A percentile compares a stretch with the other conserved stretches of the same genome.
Evolutionary conservation across 805 yeast species (phyloP).

Genomic region (Isabelozyma heimii): DNA sequence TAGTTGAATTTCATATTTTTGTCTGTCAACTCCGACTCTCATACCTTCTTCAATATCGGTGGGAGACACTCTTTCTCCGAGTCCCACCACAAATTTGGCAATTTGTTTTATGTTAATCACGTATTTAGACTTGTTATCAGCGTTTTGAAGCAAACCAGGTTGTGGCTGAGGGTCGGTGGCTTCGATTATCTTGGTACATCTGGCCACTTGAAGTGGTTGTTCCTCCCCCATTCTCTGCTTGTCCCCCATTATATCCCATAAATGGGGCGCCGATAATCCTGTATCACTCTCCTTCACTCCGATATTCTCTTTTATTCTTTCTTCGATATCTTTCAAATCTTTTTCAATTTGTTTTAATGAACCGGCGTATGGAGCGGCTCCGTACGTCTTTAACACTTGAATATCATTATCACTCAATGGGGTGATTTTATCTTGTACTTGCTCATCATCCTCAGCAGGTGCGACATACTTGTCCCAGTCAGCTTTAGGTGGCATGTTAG

Average conservation of each 20-base stretch:
- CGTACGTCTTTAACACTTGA: conserved; percentile 94
- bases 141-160: conserved; percentile 44
- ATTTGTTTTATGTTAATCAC: conserved; percentile 97
- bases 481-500: conserved; percentile 86
- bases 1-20: conserved; percentile 92
- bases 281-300: conserved; percentile 96
- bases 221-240: conserved; percentile 89
- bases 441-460: conserved; percentile 70
- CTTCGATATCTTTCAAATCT: conserved; percentile 81
- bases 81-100: conserved; percentile 94
- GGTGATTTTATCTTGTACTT: conserved; percentile 66
- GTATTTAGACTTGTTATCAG: conserved; percentile 85
- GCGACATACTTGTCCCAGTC: conserved; percentile 98
- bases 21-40: conserved; percentile 99
- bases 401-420: conserved; percentile 96
- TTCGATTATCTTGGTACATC: conserved; percentile 95
- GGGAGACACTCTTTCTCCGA: conserved; percentile 96
- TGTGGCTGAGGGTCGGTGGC: conserved; percentile 39
- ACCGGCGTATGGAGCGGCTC: conserved; percentile 93
- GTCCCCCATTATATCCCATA: conserved; percentile 98
- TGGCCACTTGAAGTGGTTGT: conserved; percentile 95
- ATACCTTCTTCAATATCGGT: conserved; percentile 99
- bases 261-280: conserved; percentile 93
- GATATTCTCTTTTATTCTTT: conserved; percentile 87
- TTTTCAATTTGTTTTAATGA: conserved; percentile 78